Conservation (phyloP, 2,329 filamentous ascomycete species). For the Aspergillus udagawae region DNA sequence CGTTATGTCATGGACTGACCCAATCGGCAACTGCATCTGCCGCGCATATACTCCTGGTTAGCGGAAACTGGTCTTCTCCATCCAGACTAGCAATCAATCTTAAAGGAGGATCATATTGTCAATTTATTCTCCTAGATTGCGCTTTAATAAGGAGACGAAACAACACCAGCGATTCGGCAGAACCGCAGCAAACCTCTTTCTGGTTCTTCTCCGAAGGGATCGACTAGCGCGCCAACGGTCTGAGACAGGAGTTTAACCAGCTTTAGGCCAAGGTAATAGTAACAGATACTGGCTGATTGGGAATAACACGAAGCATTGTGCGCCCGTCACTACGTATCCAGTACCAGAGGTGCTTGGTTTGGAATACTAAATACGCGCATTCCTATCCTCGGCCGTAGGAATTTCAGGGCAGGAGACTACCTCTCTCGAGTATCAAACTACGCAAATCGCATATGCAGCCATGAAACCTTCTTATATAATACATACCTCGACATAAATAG, state of each 20-base stretch:
- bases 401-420: background rate
- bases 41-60: background rate
- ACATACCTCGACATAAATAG: background rate
- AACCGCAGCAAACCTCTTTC: slow-evolving; percentile 2
- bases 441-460: background rate
- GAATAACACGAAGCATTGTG: background rate
- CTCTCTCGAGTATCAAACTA: no score
- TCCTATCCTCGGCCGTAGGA: background rate
- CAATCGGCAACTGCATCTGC: background rate
- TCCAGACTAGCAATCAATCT: background rate
- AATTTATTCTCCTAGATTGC: background rate
- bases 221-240: slow-evolving; percentile 4
- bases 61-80: background rate
- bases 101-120: background rate
- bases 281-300: background rate
- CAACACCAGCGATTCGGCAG: background rate
- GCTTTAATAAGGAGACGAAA: background rate
- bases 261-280: background rate
- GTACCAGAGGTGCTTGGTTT: background rate
- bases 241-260: slow-evolving; percentile 2
- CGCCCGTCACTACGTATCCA: no score
- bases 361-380: background rate
- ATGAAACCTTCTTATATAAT: background rate
- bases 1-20: no score
- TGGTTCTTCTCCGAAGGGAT: slow-evolving; percentile 9